Conservation (phyloP, 306 rosid species). For the Fragaria iinumae region DNA sequence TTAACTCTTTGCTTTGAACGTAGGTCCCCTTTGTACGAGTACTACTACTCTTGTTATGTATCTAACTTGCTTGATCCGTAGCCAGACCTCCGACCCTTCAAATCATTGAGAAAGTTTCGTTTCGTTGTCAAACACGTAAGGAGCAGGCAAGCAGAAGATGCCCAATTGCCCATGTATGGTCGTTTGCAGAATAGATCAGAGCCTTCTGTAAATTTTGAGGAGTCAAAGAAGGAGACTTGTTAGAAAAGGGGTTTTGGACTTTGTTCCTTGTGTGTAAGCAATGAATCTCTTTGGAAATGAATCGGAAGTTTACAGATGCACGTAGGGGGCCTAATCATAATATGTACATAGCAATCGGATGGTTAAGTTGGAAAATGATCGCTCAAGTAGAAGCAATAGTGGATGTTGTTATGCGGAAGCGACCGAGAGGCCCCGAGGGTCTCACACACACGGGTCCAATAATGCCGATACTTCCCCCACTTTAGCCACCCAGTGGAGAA, state of each 20-base stretch:
- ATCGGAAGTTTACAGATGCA: background rate
- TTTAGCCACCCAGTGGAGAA: too few species aligned
- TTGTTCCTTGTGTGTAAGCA: background rate
- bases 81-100: background rate
- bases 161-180: background rate
- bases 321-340: background rate
- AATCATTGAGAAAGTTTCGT: background rate
- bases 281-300: background rate
- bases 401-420: too few species aligned
- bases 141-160: background rate
- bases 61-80: background rate
- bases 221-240: background rate
- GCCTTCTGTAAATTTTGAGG: background rate
- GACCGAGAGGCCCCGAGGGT: too few species aligned
- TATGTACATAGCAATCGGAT: background rate
- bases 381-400: background rate
- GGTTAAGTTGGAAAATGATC: background rate
- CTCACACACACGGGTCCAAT: too few species aligned
- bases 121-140: background rate
- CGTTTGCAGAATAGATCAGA: background rate
- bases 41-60: background rate
- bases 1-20: background rate
- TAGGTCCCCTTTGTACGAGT: background rate
- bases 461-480: too few species aligned
- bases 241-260: background rate